A percentile compares a stretch with the other conserved stretches of the same genome.
These are phyloP conservation scores for Fusarium bulbicola DNA, from an alignment of 2,329 filamentous ascomycete genomes.

Conservation along the genomic window DNA sequence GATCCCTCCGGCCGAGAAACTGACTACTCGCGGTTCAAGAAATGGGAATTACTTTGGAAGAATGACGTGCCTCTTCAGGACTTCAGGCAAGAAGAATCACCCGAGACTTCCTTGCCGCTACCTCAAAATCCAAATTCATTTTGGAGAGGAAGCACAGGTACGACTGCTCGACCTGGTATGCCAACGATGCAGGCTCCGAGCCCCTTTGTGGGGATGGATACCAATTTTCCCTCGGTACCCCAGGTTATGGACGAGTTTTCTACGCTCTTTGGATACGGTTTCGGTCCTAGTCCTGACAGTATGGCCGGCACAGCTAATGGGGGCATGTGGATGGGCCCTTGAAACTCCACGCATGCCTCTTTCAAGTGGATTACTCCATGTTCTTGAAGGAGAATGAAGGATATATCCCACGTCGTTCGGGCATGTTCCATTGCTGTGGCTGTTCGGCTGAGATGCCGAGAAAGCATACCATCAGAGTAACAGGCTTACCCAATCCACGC, in stretches of 20 bases:
- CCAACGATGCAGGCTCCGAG: constrained; percentile 43
- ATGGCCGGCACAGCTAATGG: constrained; percentile 39
- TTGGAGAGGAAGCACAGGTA: constrained; percentile 34
- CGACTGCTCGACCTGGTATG: constrained; percentile 35
- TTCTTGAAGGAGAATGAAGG: constrained; percentile 9
- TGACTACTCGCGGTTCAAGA: constrained; percentile 61
- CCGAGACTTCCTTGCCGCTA: constrained; percentile 35
- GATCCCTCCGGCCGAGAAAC: constrained; percentile 53
- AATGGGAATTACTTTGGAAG: constrained; percentile 61
- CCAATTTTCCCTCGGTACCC: constrained; percentile 51
- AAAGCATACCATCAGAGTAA: not conserved
- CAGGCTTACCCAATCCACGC: not conserved
- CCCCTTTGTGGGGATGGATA: constrained; percentile 50
- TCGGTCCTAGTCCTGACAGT: constrained; percentile 44
- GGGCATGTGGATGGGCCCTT: constrained; percentile 43
- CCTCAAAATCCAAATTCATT: constrained; percentile 37
- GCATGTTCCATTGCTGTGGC: not conserved
- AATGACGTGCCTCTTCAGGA: constrained; percentile 47
- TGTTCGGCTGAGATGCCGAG: not conserved
- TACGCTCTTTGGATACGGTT: constrained; percentile 45
- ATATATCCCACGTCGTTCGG: not conserved
- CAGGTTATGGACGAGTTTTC: constrained; percentile 52
- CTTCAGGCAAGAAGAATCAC: constrained; percentile 37
- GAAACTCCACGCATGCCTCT: constrained; percentile 8
- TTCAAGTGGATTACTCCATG: not conserved